Conservation (phyloP, 2,329 filamentous ascomycete genomes). For the Xylaria sp. region DNA sequence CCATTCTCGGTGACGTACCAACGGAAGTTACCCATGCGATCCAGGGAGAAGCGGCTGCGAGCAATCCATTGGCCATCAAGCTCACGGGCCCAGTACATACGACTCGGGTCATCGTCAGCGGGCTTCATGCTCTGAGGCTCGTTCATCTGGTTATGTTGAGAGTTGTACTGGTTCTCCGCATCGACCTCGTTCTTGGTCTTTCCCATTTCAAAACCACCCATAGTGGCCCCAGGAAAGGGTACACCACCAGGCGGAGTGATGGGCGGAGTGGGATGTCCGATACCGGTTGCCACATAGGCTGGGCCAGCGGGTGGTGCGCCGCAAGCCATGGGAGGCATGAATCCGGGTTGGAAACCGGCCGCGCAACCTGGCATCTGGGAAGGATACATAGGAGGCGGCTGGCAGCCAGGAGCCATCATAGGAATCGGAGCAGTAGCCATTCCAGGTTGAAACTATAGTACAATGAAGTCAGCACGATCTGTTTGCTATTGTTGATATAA, state of each 20-base stretch:
- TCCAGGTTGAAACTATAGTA: conserved; percentile 31
- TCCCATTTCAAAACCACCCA: conserved; percentile 44
- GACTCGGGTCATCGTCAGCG: conserved; percentile 62
- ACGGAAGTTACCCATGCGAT: conserved; percentile 60
- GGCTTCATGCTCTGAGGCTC: conserved; percentile 69
- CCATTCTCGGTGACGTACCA: conserved; percentile 66
- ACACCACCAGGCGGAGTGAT: not conserved
- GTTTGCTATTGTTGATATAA: not conserved
- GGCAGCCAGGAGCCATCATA: conserved; percentile 28
- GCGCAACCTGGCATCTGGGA: conserved; percentile 3
- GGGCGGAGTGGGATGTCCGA: conserved; percentile 17
- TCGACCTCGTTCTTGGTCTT: conserved; percentile 56
- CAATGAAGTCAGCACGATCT: conserved; percentile 31
- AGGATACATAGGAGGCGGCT: conserved; percentile 27
- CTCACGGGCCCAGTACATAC: conserved; percentile 67
- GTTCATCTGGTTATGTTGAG: conserved; percentile 56
- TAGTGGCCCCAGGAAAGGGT: conserved; percentile 18
- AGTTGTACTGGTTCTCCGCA: conserved; percentile 55
- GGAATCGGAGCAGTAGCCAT: conserved; percentile 34
- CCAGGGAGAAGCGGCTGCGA: conserved; percentile 65
- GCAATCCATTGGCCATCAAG: conserved; percentile 65
- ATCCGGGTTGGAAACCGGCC: conserved; percentile 12
- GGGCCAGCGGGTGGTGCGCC: conserved; percentile 2
- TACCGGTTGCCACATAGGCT: conserved; percentile 8
- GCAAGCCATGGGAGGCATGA: conserved; percentile 17